Evolutionary conservation across 768 basidiomycete genomes (phyloP).

Genomic region (Russula foetens): DNA sequence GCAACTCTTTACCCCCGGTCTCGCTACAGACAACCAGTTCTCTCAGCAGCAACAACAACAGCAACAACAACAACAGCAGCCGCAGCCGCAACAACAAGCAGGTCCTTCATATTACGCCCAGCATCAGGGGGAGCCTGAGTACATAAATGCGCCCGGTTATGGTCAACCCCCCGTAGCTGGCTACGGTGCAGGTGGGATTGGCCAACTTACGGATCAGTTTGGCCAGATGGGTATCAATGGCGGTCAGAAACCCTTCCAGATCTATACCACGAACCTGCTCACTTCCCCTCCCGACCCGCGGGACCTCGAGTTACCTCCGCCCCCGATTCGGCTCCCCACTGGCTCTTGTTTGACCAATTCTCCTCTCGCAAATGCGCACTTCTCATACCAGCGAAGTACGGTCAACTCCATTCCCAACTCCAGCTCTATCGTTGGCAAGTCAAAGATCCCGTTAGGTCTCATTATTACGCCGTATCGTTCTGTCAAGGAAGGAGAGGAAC

Average conservation of each 20-base stretch:
- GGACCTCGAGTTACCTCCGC: slow-evolving; percentile 73
- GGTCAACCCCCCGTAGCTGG: slow-evolving; percentile 37
- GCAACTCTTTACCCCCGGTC: slow-evolving; percentile 83
- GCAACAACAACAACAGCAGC: slow-evolving; percentile 62
- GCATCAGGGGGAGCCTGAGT: slow-evolving; percentile 31
- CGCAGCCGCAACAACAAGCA: slow-evolving; percentile 28
- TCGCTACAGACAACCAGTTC: slow-evolving; percentile 62
- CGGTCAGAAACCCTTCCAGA: slow-evolving; percentile 66
- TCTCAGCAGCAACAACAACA: slow-evolving; percentile 47
- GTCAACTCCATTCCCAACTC: slow-evolving; percentile 20
- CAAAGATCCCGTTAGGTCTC: slow-evolving; percentile 42
- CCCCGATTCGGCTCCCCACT: slow-evolving; percentile 84
- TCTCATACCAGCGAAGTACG: slow-evolving; percentile 87
- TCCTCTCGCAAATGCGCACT: slow-evolving; percentile 75
- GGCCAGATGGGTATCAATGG: slow-evolving; percentile 68
- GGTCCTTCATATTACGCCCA: slow-evolving; percentile 46
- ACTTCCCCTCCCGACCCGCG: slow-evolving; percentile 88
- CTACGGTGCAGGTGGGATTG: slow-evolving; percentile 36
- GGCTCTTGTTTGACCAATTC: slow-evolving; percentile 73
- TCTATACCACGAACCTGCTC: slow-evolving; percentile 87
- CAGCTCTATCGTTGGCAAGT: slow-evolving; percentile 28
- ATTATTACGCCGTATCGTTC: slow-evolving; percentile 45
- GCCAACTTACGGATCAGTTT: slow-evolving; percentile 76
- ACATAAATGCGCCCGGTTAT: slow-evolving; percentile 38
- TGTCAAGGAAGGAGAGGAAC: slow-evolving; percentile 36